Conservation (phyloP, 768 basidiomycete genomes). For the Tricholoma furcatifolium region DNA sequence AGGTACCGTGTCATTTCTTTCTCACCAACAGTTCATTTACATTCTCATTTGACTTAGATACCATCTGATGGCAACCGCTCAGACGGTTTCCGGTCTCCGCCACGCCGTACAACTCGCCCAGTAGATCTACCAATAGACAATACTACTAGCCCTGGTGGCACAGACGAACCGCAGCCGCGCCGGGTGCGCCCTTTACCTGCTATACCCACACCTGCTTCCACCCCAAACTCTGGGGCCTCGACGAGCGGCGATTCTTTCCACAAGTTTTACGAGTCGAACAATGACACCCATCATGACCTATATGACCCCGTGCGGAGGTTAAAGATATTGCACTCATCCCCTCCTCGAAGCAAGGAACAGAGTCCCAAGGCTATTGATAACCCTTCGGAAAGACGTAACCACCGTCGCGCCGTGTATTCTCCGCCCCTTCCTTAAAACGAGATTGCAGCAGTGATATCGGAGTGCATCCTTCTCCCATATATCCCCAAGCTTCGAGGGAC, state of each 20-base stretch:
- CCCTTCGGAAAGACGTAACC: background rate
- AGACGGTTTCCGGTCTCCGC: constrained; percentile 8
- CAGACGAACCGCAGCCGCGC: constrained; percentile 13
- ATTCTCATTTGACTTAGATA: background rate
- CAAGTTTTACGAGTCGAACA: constrained; percentile 5
- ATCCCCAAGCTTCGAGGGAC: constrained; percentile 73
- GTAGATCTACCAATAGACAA: constrained; percentile 7
- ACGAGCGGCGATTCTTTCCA: constrained; percentile 7
- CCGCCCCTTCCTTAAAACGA: constrained; percentile 4
- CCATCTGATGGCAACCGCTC: background rate
- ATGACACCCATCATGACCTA: constrained; percentile 16
- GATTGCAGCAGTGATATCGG: constrained; percentile 11
- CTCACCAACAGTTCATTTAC: background rate
- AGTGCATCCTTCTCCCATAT: constrained; percentile 4
- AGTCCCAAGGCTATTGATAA: background rate
- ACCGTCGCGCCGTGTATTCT: background rate
- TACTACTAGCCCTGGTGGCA: background rate
- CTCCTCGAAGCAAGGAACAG: background rate
- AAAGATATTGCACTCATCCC: background rate
- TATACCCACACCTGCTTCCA: constrained; percentile 17
- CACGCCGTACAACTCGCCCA: constrained; percentile 7
- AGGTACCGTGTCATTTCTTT: constrained; percentile 6
- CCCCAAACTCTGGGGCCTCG: constrained; percentile 5
- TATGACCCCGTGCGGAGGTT: constrained; percentile 8
- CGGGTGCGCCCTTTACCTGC: constrained; percentile 21